These are phyloP conservation scores for Hydnomerulius pinastri DNA, from an alignment of 768 basidiomycete species.

Conservation along the genomic window DNA sequence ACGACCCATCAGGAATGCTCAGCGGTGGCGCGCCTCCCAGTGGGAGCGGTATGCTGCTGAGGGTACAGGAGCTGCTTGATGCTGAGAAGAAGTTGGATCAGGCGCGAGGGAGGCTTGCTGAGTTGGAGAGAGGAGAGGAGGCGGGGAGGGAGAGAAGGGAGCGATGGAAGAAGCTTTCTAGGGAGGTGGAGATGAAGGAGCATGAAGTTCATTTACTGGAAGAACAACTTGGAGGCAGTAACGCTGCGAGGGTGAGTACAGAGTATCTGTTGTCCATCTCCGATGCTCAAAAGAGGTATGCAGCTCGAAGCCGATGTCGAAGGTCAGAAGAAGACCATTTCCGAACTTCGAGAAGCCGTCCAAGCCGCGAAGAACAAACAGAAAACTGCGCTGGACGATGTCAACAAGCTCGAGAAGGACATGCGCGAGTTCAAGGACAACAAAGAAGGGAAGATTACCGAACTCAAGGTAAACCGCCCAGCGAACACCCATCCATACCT, in stretches of 20 bases:
- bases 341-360: slow-evolving; percentile 57
- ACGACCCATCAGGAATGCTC: slow-evolving; percentile 93
- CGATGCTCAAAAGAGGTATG: not conserved
- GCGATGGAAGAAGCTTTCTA: slow-evolving; percentile 56
- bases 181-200: slow-evolving; percentile 85
- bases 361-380: slow-evolving; percentile 74
- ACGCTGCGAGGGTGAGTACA: slow-evolving; percentile 76
- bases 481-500: not conserved
- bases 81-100: slow-evolving; percentile 60
- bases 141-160: slow-evolving; percentile 54
- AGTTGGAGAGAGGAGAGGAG: slow-evolving; percentile 57
- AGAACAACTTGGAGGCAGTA: slow-evolving; percentile 86
- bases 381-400: slow-evolving; percentile 71
- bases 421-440: slow-evolving; percentile 99
- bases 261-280: not conserved
- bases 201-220: slow-evolving; percentile 83
- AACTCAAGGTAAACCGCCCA: slow-evolving; percentile 72
- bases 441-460: slow-evolving; percentile 94
- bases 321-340: slow-evolving; percentile 63
- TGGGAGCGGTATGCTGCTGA: slow-evolving; percentile 70
- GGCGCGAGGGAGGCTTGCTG: slow-evolving; percentile 47
- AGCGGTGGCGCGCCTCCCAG: slow-evolving; percentile 88
- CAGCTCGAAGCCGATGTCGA: slow-evolving; percentile 85
- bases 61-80: slow-evolving; percentile 79
- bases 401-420: slow-evolving; percentile 88